Conservation (phyloP, 257 asterid species). For the Przewalskia tangutica region DNA sequence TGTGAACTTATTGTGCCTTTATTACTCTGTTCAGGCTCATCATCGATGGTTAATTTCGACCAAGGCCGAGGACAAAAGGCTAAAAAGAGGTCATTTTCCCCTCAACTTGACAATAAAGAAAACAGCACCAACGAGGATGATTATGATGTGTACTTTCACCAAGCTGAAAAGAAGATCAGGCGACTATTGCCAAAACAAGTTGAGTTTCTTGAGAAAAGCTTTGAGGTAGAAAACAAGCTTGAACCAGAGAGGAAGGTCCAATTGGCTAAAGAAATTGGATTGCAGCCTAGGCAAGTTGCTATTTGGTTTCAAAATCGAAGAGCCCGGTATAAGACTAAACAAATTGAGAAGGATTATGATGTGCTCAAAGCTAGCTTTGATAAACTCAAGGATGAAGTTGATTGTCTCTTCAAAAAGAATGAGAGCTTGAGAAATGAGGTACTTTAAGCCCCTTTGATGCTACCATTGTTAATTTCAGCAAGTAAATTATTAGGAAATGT, state of each 20-base stretch:
- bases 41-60: slow-evolving; percentile 44
- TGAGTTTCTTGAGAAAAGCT: slow-evolving; percentile 6
- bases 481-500: background rate
- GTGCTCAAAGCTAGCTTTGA: slow-evolving; percentile 49
- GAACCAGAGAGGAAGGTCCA: slow-evolving; percentile 12
- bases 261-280: slow-evolving; percentile 7
- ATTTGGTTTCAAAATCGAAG: slow-evolving; percentile 18
- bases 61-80: slow-evolving; percentile 15
- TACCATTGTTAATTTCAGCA: background rate
- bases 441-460: background rate
- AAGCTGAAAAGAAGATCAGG: slow-evolving; percentile 51
- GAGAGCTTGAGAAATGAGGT: slow-evolving; percentile 54
- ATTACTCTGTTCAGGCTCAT: slow-evolving; percentile 37
- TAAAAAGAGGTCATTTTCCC: slow-evolving; percentile 18
- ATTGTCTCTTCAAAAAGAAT: slow-evolving; percentile 34
- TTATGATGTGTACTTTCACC: slow-evolving; percentile 37
- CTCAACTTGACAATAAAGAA: slow-evolving; percentile 27
- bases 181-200: slow-evolving; percentile 42
- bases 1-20: too few species aligned
- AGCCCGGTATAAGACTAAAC: slow-evolving; percentile 7
- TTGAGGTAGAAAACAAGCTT: slow-evolving; percentile 15
- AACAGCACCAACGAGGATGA: slow-evolving; percentile 27
- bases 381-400: background rate
- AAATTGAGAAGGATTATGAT: slow-evolving; percentile 12
- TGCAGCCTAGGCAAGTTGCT: slow-evolving; percentile 19